Evolutionary conservation across 495 filamentous ascomycete species (phyloP).

Genomic region (Sphaerosporella brunnea): DNA sequence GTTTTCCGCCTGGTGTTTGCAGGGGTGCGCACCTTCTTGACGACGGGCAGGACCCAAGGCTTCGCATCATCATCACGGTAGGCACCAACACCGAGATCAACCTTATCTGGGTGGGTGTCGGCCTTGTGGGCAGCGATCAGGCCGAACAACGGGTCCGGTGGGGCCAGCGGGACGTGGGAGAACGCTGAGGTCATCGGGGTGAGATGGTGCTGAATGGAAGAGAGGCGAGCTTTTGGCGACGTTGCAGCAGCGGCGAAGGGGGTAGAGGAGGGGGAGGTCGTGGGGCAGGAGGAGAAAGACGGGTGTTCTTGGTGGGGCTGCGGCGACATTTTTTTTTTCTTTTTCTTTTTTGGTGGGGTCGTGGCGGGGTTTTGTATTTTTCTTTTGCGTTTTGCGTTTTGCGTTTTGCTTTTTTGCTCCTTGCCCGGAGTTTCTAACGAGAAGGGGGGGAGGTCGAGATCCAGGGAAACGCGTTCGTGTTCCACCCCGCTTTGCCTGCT

Average conservation of each 20-base stretch:
- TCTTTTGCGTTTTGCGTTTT: not conserved
- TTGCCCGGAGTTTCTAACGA: too few relatives aligned
- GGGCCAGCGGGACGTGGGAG: conserved; percentile 70
- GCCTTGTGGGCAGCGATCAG: conserved; percentile 75
- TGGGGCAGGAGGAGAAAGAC: not conserved
- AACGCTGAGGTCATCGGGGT: conserved; percentile 42
- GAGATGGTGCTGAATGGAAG: conserved; percentile 1
- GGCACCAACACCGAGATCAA: conserved; percentile 91
- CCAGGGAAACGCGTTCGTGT: too few relatives aligned
- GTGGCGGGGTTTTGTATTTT: not conserved
- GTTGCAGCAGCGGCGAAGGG: not conserved
- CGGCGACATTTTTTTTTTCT: not conserved
- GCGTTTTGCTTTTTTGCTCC: too few relatives aligned
- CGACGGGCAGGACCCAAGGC: conserved; percentile 94
- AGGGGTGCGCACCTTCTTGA: conserved; percentile 55
- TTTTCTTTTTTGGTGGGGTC: not conserved
- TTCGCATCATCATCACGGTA: conserved; percentile 91
- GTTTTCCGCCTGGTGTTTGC: too few relatives aligned
- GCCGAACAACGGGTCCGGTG: conserved; percentile 90
- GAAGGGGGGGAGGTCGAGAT: too few relatives aligned
- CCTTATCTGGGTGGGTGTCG: conserved; percentile 69
- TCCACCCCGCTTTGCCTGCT: too few relatives aligned
- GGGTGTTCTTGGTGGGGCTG: not conserved
- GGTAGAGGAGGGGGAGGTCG: not conserved
- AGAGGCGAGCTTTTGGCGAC: not conserved